These are phyloP conservation scores for Cryomyces antarcticus DNA, from an alignment of 495 filamentous ascomycete species.

Conservation along the genomic window DNA sequence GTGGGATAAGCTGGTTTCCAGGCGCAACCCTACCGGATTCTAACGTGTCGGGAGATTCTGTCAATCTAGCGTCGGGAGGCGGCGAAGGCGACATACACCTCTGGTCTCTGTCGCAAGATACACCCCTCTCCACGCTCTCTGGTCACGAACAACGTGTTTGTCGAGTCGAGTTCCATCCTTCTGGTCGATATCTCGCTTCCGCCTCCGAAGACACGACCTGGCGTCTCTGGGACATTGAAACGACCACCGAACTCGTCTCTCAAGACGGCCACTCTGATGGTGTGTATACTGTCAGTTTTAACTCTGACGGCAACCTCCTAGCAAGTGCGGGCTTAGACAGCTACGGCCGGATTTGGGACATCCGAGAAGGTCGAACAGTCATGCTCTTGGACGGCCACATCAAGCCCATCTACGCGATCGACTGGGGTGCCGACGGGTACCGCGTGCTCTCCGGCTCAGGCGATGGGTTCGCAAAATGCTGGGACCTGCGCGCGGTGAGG, in stretches of 20 bases:
- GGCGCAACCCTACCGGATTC: conserved; percentile 50
- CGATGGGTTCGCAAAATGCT: conserved; percentile 93
- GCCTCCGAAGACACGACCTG: conserved; percentile 94
- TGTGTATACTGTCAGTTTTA: conserved; percentile 75
- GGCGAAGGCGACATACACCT: conserved; percentile 79
- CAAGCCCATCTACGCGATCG: conserved; percentile 74
- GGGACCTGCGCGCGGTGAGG: conserved; percentile 81
- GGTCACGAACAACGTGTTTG: conserved; percentile 79
- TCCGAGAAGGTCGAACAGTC: conserved; percentile 81
- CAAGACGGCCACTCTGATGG: conserved; percentile 92
- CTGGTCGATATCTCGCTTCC: conserved; percentile 73
- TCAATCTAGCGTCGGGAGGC: conserved; percentile 80
- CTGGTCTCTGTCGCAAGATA: conserved; percentile 72
- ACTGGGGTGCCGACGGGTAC: conserved; percentile 83
- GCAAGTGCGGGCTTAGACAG: conserved; percentile 85
- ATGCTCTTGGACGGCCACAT: conserved; percentile 94
- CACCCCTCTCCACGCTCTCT: conserved; percentile 61
- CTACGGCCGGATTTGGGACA: conserved; percentile 88
- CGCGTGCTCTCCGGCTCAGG: conserved; percentile 75
- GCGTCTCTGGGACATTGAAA: conserved; percentile 88
- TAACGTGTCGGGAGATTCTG: conserved; percentile 46
- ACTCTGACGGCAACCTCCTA: conserved; percentile 72
- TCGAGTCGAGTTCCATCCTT: conserved; percentile 86
- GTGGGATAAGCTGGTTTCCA: conserved; percentile 80
- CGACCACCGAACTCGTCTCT: conserved; percentile 58